Percentiles rank a stretch among this genome's conserved stretches.
phyloP scores from a whole-genome alignment of 1,284 basidiomycete genomes.

The Hymenochaete sp. region DNA sequence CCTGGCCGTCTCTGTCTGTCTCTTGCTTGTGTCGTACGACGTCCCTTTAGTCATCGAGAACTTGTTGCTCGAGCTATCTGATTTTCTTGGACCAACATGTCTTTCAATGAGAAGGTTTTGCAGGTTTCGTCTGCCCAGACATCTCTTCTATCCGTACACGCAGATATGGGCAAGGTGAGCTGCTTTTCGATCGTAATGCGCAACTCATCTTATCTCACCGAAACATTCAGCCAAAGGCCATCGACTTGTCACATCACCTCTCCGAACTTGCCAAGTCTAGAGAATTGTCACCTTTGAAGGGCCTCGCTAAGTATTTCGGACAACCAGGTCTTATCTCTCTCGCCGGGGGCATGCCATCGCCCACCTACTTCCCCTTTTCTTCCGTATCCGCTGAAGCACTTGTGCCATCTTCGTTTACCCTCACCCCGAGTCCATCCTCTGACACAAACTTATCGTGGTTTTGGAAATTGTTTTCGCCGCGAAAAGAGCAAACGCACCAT shows the following conservation, averaged over 20 bases:
- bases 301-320: constrained; percentile 45
- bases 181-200: too few species aligned
- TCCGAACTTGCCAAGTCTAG: constrained; percentile 47
- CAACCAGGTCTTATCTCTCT: constrained; percentile 45
- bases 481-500: constrained; percentile 37
- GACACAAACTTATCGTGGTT: constrained; percentile 47
- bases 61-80: too few species aligned
- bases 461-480: constrained; percentile 49
- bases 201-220: too few species aligned
- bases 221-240: constrained; percentile 40
- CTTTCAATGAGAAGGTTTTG: too few species aligned
- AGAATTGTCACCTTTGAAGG: constrained; percentile 53
- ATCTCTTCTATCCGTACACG: too few species aligned
- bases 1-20: too few species aligned
- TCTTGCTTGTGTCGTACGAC: too few species aligned
- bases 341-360: constrained; percentile 55
- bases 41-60: too few species aligned
- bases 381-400: constrained; percentile 41
- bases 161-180: too few species aligned
- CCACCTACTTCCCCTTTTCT: constrained; percentile 57
- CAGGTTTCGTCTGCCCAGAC: too few species aligned
- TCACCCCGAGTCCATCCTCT: constrained; percentile 19
- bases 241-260: constrained; percentile 55
- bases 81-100: too few species aligned
- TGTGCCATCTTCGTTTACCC: constrained; percentile 30